These are phyloP conservation scores for Moesziomyces sp. DNA, from an alignment of 1,284 basidiomycete genomes.

Conservation along the genomic window DNA sequence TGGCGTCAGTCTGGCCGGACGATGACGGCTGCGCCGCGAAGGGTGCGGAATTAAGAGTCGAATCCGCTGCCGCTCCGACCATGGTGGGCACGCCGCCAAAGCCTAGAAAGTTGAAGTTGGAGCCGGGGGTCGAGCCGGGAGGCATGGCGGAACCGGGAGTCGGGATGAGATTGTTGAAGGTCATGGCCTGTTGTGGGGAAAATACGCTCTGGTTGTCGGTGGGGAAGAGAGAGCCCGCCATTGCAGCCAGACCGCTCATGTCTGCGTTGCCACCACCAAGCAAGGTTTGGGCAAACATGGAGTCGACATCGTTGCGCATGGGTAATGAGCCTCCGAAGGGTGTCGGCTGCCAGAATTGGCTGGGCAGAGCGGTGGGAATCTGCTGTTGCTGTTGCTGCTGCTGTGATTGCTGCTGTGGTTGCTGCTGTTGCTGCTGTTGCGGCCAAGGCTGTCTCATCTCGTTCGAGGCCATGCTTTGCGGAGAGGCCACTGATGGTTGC, in stretches of 20 bases:
- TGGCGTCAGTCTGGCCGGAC: too few species aligned
- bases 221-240: slow-evolving; percentile 11
- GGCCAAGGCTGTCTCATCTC: slow-evolving; percentile 11
- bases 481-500: slow-evolving; percentile 1
- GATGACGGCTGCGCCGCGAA: too few species aligned
- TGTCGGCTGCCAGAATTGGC: slow-evolving; percentile 26
- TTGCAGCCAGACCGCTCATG: slow-evolving; percentile 15
- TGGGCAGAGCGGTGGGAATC: slow-evolving; percentile 12
- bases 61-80: too few species aligned
- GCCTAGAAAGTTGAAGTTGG: slow-evolving; percentile 5
- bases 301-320: slow-evolving; percentile 20
- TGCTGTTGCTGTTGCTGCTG: slow-evolving; percentile 20
- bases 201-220: slow-evolving; percentile 14
- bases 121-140: neutral
- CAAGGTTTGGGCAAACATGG: slow-evolving; percentile 39
- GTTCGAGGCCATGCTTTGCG: slow-evolving; percentile 2
- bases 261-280: slow-evolving; percentile 26
- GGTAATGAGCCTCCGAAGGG: neutral
- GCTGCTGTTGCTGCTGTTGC: slow-evolving; percentile 15
- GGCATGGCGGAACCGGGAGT: neutral
- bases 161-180: slow-evolving; percentile 8
- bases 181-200: slow-evolving; percentile 2
- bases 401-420: neutral
- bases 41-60: too few species aligned
- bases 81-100: neutral